Evolutionary conservation across 306 rosid species (phyloP).

Genomic region (Carpinus viminea): DNA sequence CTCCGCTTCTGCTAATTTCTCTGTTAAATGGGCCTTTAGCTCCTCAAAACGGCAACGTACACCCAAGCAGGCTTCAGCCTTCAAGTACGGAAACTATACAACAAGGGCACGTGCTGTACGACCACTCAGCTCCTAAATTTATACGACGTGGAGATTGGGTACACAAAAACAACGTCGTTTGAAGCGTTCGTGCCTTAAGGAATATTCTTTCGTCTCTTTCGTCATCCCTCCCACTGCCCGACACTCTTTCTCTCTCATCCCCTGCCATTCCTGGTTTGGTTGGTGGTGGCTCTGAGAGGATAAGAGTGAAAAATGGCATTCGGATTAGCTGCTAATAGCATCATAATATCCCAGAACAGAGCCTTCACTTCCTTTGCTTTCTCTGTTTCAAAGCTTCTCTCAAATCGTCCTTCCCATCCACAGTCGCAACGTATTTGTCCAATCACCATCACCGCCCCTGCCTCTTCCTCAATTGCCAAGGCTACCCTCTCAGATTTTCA

Average conservation of each 20-base stretch:
- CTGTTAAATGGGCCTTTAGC: too few species aligned
- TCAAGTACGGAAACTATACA: too few species aligned
- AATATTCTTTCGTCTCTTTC: neutral
- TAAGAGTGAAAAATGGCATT: neutral
- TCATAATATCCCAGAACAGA: conserved; percentile 35
- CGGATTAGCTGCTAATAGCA: conserved; percentile 40
- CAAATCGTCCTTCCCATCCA: conserved; percentile 15
- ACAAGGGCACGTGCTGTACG: too few species aligned
- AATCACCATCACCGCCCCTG: neutral
- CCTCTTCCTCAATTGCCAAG: conserved; percentile 33
- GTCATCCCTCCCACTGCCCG: neutral
- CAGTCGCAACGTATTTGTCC: conserved; percentile 17
- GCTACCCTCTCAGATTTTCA: conserved; percentile 40
- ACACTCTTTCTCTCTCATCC: neutral
- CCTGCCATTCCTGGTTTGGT: neutral
- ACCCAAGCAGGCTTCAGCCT: too few species aligned
- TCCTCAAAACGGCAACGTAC: too few species aligned
- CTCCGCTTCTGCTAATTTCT: neutral
- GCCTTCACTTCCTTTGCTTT: conserved; percentile 25
- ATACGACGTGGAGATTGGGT: too few species aligned
- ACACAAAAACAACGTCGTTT: too few species aligned
- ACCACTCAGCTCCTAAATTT: too few species aligned
- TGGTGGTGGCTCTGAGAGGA: neutral
- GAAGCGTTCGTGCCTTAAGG: neutral
- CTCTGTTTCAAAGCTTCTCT: conserved; percentile 28